phyloP scores from a whole-genome alignment of 148 eudicot species.

The Fagopyrum tataricum region DNA sequence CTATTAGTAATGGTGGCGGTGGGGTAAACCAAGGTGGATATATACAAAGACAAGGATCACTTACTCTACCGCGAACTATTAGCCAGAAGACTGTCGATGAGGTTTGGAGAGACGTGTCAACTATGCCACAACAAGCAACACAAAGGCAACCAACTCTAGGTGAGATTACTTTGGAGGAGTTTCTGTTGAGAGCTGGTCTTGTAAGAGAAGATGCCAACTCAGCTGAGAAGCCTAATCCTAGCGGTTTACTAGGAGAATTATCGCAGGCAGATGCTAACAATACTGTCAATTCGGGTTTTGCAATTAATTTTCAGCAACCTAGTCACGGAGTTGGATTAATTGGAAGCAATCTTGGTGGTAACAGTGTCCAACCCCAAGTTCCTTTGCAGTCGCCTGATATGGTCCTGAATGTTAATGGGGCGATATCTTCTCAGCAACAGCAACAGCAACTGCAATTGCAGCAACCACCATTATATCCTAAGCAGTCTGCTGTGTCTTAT shows the following conservation, averaged over 20 bases:
- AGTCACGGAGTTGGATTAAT: constrained; percentile 14
- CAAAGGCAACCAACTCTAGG: constrained; percentile 66
- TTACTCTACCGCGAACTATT: constrained; percentile 70
- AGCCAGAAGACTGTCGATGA: constrained; percentile 84
- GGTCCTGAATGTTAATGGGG: constrained; percentile 56
- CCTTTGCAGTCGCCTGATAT: constrained; percentile 34
- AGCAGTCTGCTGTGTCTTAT: constrained; percentile 49
- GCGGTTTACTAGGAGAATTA: constrained; percentile 41
- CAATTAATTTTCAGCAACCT: constrained; percentile 51
- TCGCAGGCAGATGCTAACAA: constrained; percentile 16
- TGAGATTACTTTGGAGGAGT: constrained; percentile 88
- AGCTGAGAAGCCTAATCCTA: constrained; percentile 21
- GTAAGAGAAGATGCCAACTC: constrained; percentile 64
- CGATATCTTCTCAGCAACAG: constrained; percentile 37
- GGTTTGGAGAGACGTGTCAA: constrained; percentile 69
- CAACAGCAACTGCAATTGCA: constrained; percentile 23
- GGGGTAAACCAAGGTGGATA: background rate
- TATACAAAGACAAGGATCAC: constrained; percentile 71
- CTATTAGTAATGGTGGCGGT: constrained; percentile 3
- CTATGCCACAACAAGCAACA: constrained; percentile 20
- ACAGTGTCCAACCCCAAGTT: constrained; percentile 27
- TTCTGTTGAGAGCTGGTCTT: constrained; percentile 73
- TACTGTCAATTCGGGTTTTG: constrained; percentile 27
- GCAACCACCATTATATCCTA: constrained; percentile 44
- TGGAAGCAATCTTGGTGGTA: constrained; percentile 15